Evolutionary conservation across 768 basidiomycete species (phyloP), one percentile per base, ranked within the genome.

Genomic region (Chalciporus pseudorubinellus): DNA sequence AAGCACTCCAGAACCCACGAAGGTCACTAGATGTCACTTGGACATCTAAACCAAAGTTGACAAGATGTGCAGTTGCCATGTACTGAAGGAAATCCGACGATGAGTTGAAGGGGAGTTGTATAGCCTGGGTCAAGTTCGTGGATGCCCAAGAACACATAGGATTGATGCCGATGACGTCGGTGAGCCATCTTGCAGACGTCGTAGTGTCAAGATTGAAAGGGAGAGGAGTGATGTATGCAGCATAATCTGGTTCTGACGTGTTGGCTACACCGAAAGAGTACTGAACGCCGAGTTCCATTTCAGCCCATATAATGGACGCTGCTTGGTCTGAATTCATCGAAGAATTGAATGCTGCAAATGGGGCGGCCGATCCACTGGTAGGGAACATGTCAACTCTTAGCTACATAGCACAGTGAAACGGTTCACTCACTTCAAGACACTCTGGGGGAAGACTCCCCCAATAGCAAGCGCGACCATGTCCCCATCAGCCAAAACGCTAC

Each of bases 141-240:
- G 55, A 48, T 22, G 65, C 50, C 64, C 64, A 67, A n/a, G 56
- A 59, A 42, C 66, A 67, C 4, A 44, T 42, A 1, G 66, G 66
- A 21, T 66, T 64, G 24, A 68, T 29, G 42, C 59, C 59, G 4
- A 60, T 53, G 14, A 69, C 65, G 43, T 67, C 66, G 18, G 58
- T 55, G 26, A 69, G 28, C 67, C 64, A 67, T 46, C 65, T 62
- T 19, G 67, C 59, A 6, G 19, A 55, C 13, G 54, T 62, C 1
- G 60, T 38, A 5, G 49, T 53, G 11, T 59, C 12, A 1, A 67
- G 39, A 31, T 60, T 26, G 22, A 56, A 24, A 18, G 66, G 66
- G 3, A 24, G 11, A n/a, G 66, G 66, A 0, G 45, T 53, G 24
- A 67, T 57, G 39, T 47, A 64, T 3, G 60, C 58, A 0, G 44